Base-by-base conservation (phyloP, 2,329 filamentous ascomycete species). In the Cladobotryum protrusum region DNA sequence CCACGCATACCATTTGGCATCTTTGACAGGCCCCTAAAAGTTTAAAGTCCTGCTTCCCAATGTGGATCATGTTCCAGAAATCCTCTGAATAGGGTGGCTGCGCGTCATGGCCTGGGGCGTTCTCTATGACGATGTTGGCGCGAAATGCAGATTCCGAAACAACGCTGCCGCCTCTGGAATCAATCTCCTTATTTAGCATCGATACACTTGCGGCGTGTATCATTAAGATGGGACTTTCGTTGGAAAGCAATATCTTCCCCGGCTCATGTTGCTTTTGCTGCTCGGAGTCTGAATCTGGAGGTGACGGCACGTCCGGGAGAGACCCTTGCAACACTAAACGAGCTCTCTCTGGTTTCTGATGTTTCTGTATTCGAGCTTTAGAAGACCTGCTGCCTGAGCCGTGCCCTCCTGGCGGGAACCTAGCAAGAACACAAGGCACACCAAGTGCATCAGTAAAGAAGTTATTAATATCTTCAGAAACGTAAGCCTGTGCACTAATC, bases 1-100 rank as follows among this genome's bases (percentile, higher is more conserved):
- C 85, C 42, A 97, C 82, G 63, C 92, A 96, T 9, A 99, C 86
- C 91, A 99, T 97, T 65, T 96, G 90, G 59, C 93, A 99, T 52
- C 93, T 76, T 53, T 89, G 81, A 61, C 93, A 99, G 3, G 87
- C 81, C 1, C 91, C 92, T 4, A 97, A 70, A 60, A 95, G 81
- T 54, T 86, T 75, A 59, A 89, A 87, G 9, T 69, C 66, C 52
- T 84, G 76, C 2, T 66, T 58, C 2, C 86, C 87, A 50, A 96
- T 86, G 8, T 70, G 74, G 37, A 96, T 60, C 14, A 68, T 74
- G 12, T 72, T 73, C 92, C 92, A 97, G 5, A 71, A 66, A 57
- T 97, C 93, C 68, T 97, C 92, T 1, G 78, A 76, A 64, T 93
- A 97, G 1, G 89, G 65, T 14, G 60, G 75, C 20, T 76, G 67